Conservation (phyloP, 495 filamentous ascomycete genomes). For the Bryoglossum gracile region DNA sequence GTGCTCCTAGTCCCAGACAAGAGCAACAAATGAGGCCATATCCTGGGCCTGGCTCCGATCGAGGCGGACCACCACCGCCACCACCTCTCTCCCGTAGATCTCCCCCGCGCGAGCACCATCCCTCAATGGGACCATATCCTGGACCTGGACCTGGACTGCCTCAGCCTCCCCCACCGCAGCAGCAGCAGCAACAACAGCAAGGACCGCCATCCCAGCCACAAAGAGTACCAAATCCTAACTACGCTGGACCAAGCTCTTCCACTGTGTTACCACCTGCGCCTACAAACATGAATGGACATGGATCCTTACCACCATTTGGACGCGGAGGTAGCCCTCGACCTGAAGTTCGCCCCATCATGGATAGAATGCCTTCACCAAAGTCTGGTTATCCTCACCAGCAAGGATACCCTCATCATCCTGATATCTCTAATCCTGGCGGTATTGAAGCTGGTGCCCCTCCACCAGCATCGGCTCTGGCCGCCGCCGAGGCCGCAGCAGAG, state of each 20-base stretch:
- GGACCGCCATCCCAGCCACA: slow-evolving; percentile 35
- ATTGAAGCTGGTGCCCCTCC: slow-evolving; percentile 74
- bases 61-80: slow-evolving; percentile 37
- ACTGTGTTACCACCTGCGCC: slow-evolving; percentile 48
- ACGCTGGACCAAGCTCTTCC: slow-evolving; percentile 43
- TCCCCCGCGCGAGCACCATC: slow-evolving; percentile 31
- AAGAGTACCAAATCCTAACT: slow-evolving; percentile 66
- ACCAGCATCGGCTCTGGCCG: slow-evolving; percentile 62
- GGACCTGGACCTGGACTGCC: slow-evolving; percentile 38
- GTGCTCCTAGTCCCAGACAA: slow-evolving; percentile 62
- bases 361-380: slow-evolving; percentile 77
- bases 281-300: slow-evolving; percentile 39
- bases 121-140: slow-evolving; percentile 54
- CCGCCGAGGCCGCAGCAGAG: slow-evolving; percentile 58
- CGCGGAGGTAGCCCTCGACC: slow-evolving; percentile 63
- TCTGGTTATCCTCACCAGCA: slow-evolving; percentile 74
- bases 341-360: slow-evolving; percentile 79
- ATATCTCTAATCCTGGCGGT: slow-evolving; percentile 49
- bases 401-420: slow-evolving; percentile 56
- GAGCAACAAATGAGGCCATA: slow-evolving; percentile 54
- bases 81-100: slow-evolving; percentile 20
- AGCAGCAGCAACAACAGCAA: slow-evolving; percentile 34
- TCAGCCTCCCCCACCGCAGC: slow-evolving; percentile 58
- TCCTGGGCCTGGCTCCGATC: slow-evolving; percentile 56
- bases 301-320: slow-evolving; percentile 47